A percentile compares a stretch with the other conserved stretches of the same genome.
phyloP scores from a whole-genome alignment of 345 rosid genomes.

The Durio zibethinus region DNA sequence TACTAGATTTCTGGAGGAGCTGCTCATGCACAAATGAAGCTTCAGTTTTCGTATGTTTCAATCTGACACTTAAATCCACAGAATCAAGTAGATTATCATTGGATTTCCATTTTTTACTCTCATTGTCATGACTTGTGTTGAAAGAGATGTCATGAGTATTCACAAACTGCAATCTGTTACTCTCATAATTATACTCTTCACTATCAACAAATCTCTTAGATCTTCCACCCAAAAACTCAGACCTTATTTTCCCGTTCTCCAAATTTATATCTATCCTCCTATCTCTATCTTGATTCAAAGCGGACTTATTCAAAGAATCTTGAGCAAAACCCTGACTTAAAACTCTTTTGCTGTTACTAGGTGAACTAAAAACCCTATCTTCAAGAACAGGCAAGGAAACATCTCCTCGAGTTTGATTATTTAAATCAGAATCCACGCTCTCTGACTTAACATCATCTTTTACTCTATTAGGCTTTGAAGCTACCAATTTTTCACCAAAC shows the following conservation, averaged over 20 bases:
- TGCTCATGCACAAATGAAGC: constrained; percentile 37
- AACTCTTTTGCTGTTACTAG: constrained; percentile 11
- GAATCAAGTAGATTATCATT: constrained; percentile 37
- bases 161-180: constrained; percentile 28
- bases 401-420: constrained; percentile 30
- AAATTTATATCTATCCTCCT: constrained; percentile 18
- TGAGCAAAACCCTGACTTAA: constrained; percentile 15
- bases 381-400: constrained; percentile 17
- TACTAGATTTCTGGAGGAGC: constrained; percentile 30
- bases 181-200: constrained; percentile 26
- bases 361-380: constrained; percentile 13
- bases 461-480: constrained; percentile 32
- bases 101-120: constrained; percentile 26
- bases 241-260: constrained; percentile 18
- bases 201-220: constrained; percentile 27
- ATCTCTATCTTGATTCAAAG: constrained; percentile 24
- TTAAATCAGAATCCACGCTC: constrained; percentile 10
- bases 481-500: constrained; percentile 34
- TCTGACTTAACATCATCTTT: constrained; percentile 40
- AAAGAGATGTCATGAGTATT: constrained; percentile 23
- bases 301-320: constrained; percentile 21
- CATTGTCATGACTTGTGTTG: constrained; percentile 25
- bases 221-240: constrained; percentile 18
- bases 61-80: constrained; percentile 32
- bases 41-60: constrained; percentile 31